Evolutionary conservation across 495 filamentous ascomycete genomes (phyloP), one percentile per base, ranked within the genome.

Genomic region (Extremus antarcticus): DNA sequence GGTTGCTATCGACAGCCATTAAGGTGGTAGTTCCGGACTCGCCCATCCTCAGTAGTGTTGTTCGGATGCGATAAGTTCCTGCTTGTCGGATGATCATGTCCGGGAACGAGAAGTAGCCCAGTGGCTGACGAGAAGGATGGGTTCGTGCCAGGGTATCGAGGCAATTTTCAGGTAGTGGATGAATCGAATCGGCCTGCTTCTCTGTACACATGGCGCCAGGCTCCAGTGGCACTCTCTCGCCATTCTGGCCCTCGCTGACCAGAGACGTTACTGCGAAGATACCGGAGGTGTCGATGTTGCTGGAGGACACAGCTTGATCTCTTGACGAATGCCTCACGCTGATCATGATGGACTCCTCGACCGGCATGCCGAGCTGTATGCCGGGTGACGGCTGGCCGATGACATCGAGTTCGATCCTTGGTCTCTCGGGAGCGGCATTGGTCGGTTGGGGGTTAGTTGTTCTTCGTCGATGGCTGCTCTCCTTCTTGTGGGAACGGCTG

Each of bases 51-150:
- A 70, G 59, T 21, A 70, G 54, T 3, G 64, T 67, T 25, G 63
- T 64, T 39, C 66, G 56, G 20, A 70, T 60, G 24, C 67, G 63
- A 45, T 64, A 70, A 3, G 55, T 63, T 17, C 67, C 67, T 22
- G 61, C 55, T 46, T 67, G 66, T 23, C 66, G 55, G 46, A 70
- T 68, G 3, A 62, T 24, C 24, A 70, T 63, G 16, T 53, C 54
- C n/a, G 63, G 57, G 55, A 70, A 70, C 39, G 54, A 55, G 49
- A 66, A 59, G 55, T 68, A 70, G 55, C 67, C 67, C 11, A 70
- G 38, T 1, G 47, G 50, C 10, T 54, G 39, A n/a, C 55, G 50
- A 23, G 45, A 54, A 2, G 59, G 55, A 24, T 53, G 19, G 43
- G 46, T 53, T n/a, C 40, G 45, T 1, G 54, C 49, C 16, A 62